Evolutionary conservation across 2,329 filamentous ascomycete genomes (phyloP).

Genomic region (Orbilia quercus): DNA sequence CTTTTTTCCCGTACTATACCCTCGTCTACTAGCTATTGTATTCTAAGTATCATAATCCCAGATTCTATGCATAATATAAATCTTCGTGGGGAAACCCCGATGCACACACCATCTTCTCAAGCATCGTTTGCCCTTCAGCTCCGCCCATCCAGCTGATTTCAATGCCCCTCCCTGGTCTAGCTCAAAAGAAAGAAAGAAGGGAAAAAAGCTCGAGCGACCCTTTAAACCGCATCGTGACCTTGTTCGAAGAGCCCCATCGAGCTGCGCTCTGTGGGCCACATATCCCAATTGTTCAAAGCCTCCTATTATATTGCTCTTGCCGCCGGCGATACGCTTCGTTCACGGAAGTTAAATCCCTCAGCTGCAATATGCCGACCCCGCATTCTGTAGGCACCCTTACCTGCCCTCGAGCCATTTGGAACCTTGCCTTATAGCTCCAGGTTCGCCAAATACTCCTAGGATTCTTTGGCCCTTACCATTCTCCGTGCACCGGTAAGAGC

Average conservation of each 20-base stretch:
- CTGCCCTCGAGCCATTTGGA: constrained; percentile 21
- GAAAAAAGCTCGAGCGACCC: constrained; percentile 23
- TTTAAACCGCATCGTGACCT: constrained; percentile 35
- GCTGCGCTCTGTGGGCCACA: too few relatives aligned
- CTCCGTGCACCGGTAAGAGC: constrained; percentile 51
- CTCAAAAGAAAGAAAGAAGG: too few relatives aligned
- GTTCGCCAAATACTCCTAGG: constrained; percentile 24
- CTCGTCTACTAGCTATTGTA: constrained; percentile 39
- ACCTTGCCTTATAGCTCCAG: constrained; percentile 46
- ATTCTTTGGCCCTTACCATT: constrained; percentile 28
- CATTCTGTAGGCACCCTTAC: constrained; percentile 53
- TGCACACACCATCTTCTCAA: constrained; percentile 7
- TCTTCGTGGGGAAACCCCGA: constrained; percentile 52
- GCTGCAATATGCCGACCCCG: constrained; percentile 54
- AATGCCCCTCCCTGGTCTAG: constrained; percentile 17
- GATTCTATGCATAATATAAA: constrained; percentile 46
- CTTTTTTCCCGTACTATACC: constrained; percentile 46
- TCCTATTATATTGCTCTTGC: constrained; percentile 5
- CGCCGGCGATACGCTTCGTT: constrained; percentile 11
- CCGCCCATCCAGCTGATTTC: constrained; percentile 32
- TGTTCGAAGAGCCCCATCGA: constrained; percentile 37
- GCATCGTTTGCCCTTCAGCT: constrained; percentile 28
- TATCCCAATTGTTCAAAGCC: constrained; percentile 3
- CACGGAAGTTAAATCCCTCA: constrained; percentile 53
- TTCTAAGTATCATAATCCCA: constrained; percentile 51